These are phyloP conservation scores for Neurospora sp. DNA, from an alignment of 495 filamentous ascomycete genomes.

Conservation along the genomic window DNA sequence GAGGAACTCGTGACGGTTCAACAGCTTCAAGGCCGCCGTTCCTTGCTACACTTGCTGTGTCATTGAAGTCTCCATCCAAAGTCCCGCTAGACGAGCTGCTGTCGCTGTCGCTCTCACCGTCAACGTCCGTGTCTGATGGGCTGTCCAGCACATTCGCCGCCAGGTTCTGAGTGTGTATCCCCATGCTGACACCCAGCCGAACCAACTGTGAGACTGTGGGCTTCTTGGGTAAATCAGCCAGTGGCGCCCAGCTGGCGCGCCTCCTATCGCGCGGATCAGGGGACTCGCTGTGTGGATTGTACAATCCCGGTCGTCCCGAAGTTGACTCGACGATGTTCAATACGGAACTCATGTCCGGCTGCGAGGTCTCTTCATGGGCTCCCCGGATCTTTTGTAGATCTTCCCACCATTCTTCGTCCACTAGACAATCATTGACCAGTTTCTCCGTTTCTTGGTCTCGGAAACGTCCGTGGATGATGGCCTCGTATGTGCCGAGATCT, in stretches of 20 bases:
- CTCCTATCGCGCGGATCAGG: slow-evolving; percentile 17
- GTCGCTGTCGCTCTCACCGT: slow-evolving; percentile 35
- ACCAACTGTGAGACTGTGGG: slow-evolving; percentile 56
- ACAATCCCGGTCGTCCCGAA: slow-evolving; percentile 20
- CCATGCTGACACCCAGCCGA: slow-evolving; percentile 51
- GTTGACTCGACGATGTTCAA: slow-evolving; percentile 23
- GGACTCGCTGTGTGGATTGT: slow-evolving; percentile 15
- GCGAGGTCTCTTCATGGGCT: slow-evolving; percentile 38
- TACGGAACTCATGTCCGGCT: slow-evolving; percentile 21
- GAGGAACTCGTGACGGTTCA: slow-evolving; percentile 10
- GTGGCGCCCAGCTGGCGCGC: slow-evolving; percentile 26
- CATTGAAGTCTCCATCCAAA: slow-evolving; percentile 22
- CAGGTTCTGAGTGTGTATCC: slow-evolving; percentile 68
- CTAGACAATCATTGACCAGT: slow-evolving; percentile 48
- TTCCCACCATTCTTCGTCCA: slow-evolving; percentile 74
- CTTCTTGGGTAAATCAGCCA: slow-evolving; percentile 36
- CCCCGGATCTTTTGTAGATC: slow-evolving; percentile 55
- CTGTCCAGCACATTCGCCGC: slow-evolving; percentile 52
- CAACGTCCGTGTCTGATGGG: slow-evolving; percentile 19
- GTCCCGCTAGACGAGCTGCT: slow-evolving; percentile 24
- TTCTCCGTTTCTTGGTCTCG: slow-evolving; percentile 34
- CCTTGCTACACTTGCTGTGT: slow-evolving; percentile 14
- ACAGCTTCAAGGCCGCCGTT: slow-evolving; percentile 14
- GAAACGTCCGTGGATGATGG: slow-evolving; percentile 59
- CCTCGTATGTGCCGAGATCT: slow-evolving; percentile 59